phyloP scores from a whole-genome alignment of 2,329 filamentous ascomycete species.

The Fusarium sp. region DNA sequence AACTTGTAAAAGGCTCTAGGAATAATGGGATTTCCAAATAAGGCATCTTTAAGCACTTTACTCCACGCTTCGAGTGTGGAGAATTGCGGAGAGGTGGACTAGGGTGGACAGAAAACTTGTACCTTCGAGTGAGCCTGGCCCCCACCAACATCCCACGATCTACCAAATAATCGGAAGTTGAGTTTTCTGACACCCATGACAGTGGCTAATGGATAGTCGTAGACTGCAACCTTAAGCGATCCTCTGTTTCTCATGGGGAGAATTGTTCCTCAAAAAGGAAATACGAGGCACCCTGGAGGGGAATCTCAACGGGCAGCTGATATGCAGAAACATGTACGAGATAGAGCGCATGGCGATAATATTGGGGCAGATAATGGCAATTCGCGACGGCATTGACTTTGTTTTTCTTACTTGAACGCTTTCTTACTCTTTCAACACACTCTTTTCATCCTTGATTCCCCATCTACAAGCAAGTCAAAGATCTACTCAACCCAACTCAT shows the following conservation, averaged over 20 bases:
- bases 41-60: constrained; percentile 17
- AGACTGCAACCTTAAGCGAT: background rate
- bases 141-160: no score
- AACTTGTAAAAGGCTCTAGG: background rate
- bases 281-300: constrained; percentile 25
- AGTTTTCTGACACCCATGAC: no score
- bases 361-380: constrained; percentile 16
- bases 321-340: constrained; percentile 24
- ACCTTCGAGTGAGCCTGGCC: no score
- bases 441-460: background rate
- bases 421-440: background rate
- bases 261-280: constrained; percentile 28
- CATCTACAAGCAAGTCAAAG: background rate
- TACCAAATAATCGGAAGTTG: no score
- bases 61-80: background rate
- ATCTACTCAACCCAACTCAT: background rate
- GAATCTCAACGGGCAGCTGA: constrained; percentile 28
- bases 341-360: background rate
- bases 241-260: background rate
- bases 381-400: constrained; percentile 4
- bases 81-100: background rate
- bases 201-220: background rate
- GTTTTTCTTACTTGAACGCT: background rate
- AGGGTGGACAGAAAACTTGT: background rate
- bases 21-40: constrained; percentile 1